phyloP scores from a whole-genome alignment of 202 grass and related monocot species.

The Schoenoplectus triqueter region DNA sequence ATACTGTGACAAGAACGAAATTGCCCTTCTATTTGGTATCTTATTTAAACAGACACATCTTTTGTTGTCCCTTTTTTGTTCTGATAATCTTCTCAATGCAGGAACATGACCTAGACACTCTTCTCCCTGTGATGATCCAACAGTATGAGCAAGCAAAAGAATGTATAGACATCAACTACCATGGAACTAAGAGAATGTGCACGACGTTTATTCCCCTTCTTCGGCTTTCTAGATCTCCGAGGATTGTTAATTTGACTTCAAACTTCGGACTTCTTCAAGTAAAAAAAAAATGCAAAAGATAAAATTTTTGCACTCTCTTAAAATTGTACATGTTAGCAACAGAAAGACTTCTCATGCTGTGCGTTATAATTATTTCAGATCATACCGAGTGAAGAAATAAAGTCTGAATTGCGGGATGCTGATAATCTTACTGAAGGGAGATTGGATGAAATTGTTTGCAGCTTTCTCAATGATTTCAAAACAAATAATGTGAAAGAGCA shows the following conservation, averaged over 20 bases:
- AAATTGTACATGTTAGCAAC: background rate
- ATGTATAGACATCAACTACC: slow-evolving; percentile 54
- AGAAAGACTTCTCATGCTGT: background rate
- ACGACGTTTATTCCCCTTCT: slow-evolving; percentile 51
- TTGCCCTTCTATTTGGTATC: background rate
- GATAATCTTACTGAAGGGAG: slow-evolving; percentile 44
- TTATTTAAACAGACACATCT: background rate
- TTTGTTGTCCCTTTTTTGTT: background rate
- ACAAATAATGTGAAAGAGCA: background rate
- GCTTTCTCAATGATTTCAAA: slow-evolving; percentile 54
- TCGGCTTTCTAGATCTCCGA: slow-evolving; percentile 46
- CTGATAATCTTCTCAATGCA: slow-evolving; percentile 12
- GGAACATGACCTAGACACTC: slow-evolving; percentile 16
- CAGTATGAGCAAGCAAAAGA: slow-evolving; percentile 51
- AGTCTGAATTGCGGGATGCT: slow-evolving; percentile 41
- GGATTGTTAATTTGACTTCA: slow-evolving; percentile 57
- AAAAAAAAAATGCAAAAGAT: background rate
- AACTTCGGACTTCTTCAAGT: slow-evolving; percentile 38
- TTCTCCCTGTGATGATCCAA: slow-evolving; percentile 30
- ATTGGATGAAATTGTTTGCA: slow-evolving; percentile 45
- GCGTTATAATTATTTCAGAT: slow-evolving; percentile 34
- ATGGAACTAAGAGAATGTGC: slow-evolving; percentile 51
- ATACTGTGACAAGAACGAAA: background rate
- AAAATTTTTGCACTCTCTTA: slow-evolving; percentile 8
- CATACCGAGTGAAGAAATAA: slow-evolving; percentile 50